A percentile compares a stretch with the other conserved stretches of the same genome.
Conservation (phyloP, 371 early-diverging fungal species). For the Rhizopus stolonifer region DNA sequence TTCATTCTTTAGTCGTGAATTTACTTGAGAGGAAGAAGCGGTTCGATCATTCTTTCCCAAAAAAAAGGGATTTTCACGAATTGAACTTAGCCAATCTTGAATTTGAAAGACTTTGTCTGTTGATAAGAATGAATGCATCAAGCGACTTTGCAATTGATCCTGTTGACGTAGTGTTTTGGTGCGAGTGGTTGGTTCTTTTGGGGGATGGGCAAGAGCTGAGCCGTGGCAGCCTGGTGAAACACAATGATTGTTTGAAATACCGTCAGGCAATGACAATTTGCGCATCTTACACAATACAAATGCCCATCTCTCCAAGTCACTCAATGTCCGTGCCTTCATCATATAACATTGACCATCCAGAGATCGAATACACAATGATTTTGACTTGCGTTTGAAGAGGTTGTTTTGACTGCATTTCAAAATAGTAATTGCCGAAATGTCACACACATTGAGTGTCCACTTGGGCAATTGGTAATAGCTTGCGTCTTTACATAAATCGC, state of each 20-base stretch:
- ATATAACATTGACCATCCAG: conserved; percentile 19
- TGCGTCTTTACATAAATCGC: neutral
- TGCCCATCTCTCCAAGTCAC: conserved; percentile 33
- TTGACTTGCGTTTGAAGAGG: conserved; percentile 5
- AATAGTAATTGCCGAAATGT: conserved; percentile 28
- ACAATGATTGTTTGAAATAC: too few species aligned
- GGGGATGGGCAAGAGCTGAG: neutral
- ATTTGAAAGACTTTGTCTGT: neutral
- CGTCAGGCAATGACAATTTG: conserved; percentile 1
- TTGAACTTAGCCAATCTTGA: neutral
- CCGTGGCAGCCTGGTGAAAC: too few species aligned
- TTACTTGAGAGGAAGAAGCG: too few species aligned
- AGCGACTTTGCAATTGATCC: neutral
- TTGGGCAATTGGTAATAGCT: conserved; percentile 28
- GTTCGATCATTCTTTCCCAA: too few species aligned
- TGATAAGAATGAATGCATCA: neutral
- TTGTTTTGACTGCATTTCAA: conserved; percentile 9
- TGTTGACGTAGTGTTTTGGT: too few species aligned
- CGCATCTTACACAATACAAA: conserved; percentile 34
- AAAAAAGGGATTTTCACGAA: neutral
- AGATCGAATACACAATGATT: conserved; percentile 25
- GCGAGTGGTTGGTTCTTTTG: too few species aligned
- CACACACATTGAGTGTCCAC: conserved; percentile 24
- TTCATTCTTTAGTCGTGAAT: too few species aligned
- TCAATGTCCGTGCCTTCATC: conserved; percentile 28